Percentiles rank a stretch among this genome's conserved stretches.
Conservation (phyloP, 345 rosid genomes). For the Nasturtium officinale region DNA sequence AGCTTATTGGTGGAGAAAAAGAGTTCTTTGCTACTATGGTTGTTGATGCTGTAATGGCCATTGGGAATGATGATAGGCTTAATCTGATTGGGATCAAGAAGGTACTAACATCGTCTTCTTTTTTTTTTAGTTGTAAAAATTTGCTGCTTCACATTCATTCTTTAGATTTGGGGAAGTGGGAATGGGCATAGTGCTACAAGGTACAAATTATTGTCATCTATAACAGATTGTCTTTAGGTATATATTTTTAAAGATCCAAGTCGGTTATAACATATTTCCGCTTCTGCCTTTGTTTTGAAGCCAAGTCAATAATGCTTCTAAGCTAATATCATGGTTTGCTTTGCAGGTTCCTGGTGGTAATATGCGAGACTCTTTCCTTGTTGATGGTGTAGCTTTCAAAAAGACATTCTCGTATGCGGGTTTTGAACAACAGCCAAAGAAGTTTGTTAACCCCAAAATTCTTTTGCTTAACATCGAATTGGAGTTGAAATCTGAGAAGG, state of each 20-base stretch:
- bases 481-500: conserved; percentile 98
- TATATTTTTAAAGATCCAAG: conserved; percentile 5
- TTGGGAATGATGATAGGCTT: conserved; percentile 79
- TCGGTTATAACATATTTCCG: neutral
- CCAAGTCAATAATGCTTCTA: neutral
- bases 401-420: conserved; percentile 99
- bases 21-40: conserved; percentile 94
- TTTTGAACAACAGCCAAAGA: conserved; percentile 98
- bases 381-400: conserved; percentile 96
- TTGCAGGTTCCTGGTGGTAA: conserved; percentile 93
- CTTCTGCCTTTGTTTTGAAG: neutral
- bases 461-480: conserved; percentile 86
- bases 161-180: neutral
- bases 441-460: conserved; percentile 77
- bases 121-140: neutral
- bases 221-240: neutral
- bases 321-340: conserved; percentile 31
- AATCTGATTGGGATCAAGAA: conserved; percentile 94
- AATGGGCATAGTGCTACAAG: conserved; percentile 9
- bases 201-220: neutral
- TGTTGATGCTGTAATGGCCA: conserved; percentile 91
- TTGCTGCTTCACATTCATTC: neutral
- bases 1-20: conserved; percentile 96
- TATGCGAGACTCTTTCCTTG: conserved; percentile 96
- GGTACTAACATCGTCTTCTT: conserved; percentile 42